Evolutionary conservation across 2,329 filamentous ascomycete genomes (phyloP).

Genomic region (Mollisia scopiformis): DNA sequence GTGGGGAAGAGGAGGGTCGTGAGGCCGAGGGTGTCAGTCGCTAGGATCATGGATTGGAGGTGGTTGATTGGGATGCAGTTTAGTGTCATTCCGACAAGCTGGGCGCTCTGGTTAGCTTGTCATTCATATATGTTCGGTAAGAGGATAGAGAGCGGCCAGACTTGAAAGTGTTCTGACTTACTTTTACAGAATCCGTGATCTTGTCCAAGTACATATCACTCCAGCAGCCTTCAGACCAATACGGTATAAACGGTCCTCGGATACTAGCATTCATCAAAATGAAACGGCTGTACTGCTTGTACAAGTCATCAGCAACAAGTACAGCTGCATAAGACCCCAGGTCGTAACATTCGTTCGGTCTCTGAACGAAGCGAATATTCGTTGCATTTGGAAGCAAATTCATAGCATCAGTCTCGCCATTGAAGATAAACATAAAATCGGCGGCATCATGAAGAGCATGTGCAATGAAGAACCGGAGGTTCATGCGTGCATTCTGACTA

Average conservation of each 20-base stretch:
- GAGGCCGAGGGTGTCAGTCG: constrained; percentile 29
- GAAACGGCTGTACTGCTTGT: constrained; percentile 31
- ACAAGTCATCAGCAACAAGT: constrained; percentile 27
- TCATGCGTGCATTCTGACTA: constrained; percentile 25
- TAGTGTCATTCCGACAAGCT: constrained; percentile 35
- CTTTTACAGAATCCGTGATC: constrained; percentile 30
- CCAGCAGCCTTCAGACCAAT: constrained; percentile 32
- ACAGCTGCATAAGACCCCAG: constrained; percentile 32
- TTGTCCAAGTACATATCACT: constrained; percentile 30
- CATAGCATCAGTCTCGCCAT: constrained; percentile 28
- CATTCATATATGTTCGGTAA: not conserved
- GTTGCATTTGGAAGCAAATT: constrained; percentile 21
- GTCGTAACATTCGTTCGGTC: constrained; percentile 34
- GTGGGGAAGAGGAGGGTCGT: constrained; percentile 29
- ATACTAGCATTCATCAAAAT: constrained; percentile 36
- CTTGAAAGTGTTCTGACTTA: constrained; percentile 13
- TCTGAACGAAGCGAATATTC: constrained; percentile 28
- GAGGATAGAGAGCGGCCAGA: not conserved
- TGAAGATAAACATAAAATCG: constrained; percentile 35
- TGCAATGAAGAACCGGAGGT: constrained; percentile 31
- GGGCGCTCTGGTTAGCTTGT: constrained; percentile 2
- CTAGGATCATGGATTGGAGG: constrained; percentile 35
- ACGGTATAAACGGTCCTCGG: constrained; percentile 34
- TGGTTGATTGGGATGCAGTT: constrained; percentile 31
- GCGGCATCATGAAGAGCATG: constrained; percentile 34